A percentile compares a stretch with the other conserved stretches of the same genome.
phyloP scores from a whole-genome alignment of 768 basidiomycete genomes.

The Mycena crocata region DNA sequence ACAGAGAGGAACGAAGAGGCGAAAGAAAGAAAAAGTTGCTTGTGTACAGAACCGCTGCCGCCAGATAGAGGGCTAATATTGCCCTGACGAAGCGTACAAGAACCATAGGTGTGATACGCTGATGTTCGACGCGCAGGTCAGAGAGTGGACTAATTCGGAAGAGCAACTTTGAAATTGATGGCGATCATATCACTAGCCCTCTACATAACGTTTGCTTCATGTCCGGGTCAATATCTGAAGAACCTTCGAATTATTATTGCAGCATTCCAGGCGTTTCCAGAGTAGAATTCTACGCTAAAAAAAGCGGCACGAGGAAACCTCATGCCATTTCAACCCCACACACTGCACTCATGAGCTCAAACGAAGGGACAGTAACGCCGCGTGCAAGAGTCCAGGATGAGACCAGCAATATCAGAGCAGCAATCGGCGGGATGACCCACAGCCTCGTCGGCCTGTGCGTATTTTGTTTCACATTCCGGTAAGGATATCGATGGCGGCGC shows the following conservation, averaged over 20 bases:
- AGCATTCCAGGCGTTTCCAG: background rate
- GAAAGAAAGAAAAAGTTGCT: constrained; percentile 53
- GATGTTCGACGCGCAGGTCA: no score
- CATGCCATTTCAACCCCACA: constrained; percentile 15
- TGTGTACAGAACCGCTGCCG: constrained; percentile 57
- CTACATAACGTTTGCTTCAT: no score
- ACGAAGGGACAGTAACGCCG: constrained; percentile 31
- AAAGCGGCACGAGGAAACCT: constrained; percentile 33
- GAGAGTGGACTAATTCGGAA: no score
- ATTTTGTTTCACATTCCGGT: background rate
- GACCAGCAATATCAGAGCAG: constrained; percentile 15
- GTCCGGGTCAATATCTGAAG: background rate
- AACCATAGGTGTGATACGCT: constrained; percentile 4
- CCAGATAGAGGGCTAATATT: constrained; percentile 48
- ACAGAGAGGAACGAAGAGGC: constrained; percentile 44
- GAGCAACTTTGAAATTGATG: no score
- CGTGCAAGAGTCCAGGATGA: constrained; percentile 18
- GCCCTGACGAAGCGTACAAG: constrained; percentile 41
- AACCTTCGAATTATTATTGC: background rate
- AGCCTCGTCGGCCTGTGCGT: constrained; percentile 37
- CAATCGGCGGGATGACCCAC: constrained; percentile 26
- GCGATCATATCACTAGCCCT: no score
- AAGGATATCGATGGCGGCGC: background rate
- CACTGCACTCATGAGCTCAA: constrained; percentile 24
- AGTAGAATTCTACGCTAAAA: constrained; percentile 9